A percentile compares a stretch with the other conserved stretches of the same genome.
These are phyloP conservation scores for Colletotrichum plurivorum DNA, from an alignment of 2,329 filamentous ascomycete genomes.

Conservation along the genomic window DNA sequence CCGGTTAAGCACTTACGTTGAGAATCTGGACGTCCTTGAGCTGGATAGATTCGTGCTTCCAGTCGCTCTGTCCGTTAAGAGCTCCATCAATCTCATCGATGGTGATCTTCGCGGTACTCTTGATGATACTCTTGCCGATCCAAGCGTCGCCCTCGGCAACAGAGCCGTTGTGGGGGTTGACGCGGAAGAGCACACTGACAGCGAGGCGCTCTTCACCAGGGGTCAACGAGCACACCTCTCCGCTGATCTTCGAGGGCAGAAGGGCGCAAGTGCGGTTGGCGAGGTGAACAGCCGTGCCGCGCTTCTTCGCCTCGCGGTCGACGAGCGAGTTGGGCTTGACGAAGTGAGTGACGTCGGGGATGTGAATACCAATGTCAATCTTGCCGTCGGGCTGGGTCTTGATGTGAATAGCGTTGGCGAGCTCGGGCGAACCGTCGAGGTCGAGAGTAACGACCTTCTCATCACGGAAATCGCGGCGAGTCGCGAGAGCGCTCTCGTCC, in stretches of 20 bases:
- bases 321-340: slow-evolving; percentile 96
- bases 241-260: slow-evolving; percentile 87
- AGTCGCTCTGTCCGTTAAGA: slow-evolving; percentile 74
- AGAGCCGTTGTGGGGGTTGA: slow-evolving; percentile 83
- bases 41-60: slow-evolving; percentile 75
- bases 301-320: slow-evolving; percentile 97
- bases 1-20: slow-evolving; percentile 65
- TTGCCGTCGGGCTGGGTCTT: slow-evolving; percentile 87
- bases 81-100: slow-evolving; percentile 90
- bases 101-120: slow-evolving; percentile 87
- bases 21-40: slow-evolving; percentile 86
- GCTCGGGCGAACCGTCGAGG: slow-evolving; percentile 86
- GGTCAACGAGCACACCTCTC: slow-evolving; percentile 88
- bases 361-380: slow-evolving; percentile 94
- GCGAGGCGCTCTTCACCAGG: slow-evolving; percentile 92
- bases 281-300: slow-evolving; percentile 94
- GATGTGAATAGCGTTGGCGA: slow-evolving; percentile 94
- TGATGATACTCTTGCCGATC: slow-evolving; percentile 94
- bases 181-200: slow-evolving; percentile 92
- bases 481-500: slow-evolving; percentile 78
- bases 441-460: slow-evolving; percentile 95
- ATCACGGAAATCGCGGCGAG: slow-evolving; percentile 89
- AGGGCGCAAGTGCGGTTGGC: slow-evolving; percentile 91
- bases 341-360: slow-evolving; percentile 96
- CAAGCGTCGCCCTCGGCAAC: slow-evolving; percentile 90